Evolutionary conservation across 1,284 basidiomycete species (phyloP).

Genomic region (Heterobasidion annosum): DNA sequence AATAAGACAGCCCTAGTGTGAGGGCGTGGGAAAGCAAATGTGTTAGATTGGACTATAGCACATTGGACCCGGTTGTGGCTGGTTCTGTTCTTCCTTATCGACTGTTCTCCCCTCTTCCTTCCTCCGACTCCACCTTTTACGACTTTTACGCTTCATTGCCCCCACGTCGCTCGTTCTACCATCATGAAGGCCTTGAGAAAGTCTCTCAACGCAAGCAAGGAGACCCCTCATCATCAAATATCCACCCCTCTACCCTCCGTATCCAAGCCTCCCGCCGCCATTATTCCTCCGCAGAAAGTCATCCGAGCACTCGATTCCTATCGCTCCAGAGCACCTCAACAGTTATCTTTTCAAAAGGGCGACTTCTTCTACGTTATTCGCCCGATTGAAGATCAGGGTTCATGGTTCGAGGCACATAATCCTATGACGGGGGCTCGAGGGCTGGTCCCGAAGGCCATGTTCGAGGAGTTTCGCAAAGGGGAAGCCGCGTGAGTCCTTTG

Average conservation of each 20-base stretch:
- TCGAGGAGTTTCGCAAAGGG: slow-evolving; percentile 83
- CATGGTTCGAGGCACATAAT: slow-evolving; percentile 86
- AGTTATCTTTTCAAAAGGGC: slow-evolving; percentile 88
- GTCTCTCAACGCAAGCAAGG: slow-evolving; percentile 65
- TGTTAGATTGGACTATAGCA: background rate
- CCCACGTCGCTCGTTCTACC: slow-evolving; percentile 11
- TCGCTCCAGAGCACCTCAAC: slow-evolving; percentile 69
- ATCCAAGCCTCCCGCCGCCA: slow-evolving; percentile 59
- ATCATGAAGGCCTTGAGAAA: slow-evolving; percentile 83
- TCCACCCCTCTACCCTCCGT: slow-evolving; percentile 55
- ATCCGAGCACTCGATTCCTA: slow-evolving; percentile 79
- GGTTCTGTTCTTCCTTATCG: slow-evolving; percentile 1
- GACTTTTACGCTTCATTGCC: slow-evolving; percentile 10
- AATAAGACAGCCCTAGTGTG: background rate
- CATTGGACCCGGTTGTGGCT: slow-evolving; percentile 4
- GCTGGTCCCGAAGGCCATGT: slow-evolving; percentile 78
- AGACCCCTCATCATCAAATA: slow-evolving; percentile 59
- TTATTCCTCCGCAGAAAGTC: slow-evolving; percentile 89
- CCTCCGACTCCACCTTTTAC: slow-evolving; percentile 6
- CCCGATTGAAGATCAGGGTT: slow-evolving; percentile 48
- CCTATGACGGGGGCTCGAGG: slow-evolving; percentile 89
- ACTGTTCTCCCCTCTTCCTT: slow-evolving; percentile 14
- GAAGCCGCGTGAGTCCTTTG: slow-evolving; percentile 43
- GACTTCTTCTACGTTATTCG: slow-evolving; percentile 97
- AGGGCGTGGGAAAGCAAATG: slow-evolving; percentile 6